These are phyloP conservation scores for Vickermania ingenoplastis DNA, from an alignment of 208 protist genomes.

Conservation along the genomic window DNA sequence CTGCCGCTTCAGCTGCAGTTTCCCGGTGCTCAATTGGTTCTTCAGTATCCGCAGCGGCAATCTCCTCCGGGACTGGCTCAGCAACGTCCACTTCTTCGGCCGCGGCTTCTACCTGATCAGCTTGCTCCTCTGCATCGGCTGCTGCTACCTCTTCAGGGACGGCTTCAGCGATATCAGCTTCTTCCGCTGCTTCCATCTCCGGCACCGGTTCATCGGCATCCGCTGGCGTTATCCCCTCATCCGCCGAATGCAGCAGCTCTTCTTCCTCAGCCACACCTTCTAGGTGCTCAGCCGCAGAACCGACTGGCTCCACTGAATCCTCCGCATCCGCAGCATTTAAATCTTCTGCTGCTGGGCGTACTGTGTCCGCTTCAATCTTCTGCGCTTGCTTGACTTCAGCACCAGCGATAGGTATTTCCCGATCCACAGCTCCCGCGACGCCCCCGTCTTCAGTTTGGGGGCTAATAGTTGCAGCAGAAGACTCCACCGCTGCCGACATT, in stretches of 20 bases:
- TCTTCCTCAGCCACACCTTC: too few species aligned
- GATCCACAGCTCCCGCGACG: too few species aligned
- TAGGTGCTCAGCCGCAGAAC: neutral
- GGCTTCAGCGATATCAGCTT: neutral
- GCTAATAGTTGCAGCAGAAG: too few species aligned
- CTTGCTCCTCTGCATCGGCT: slow-evolving; percentile 9
- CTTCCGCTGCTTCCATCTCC: slow-evolving; percentile 2
- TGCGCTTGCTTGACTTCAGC: too few species aligned
- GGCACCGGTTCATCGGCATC: slow-evolving; percentile 2
- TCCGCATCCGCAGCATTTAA: slow-evolving; percentile 5
- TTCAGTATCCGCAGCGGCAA: slow-evolving; percentile 6
- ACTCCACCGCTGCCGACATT: too few species aligned
- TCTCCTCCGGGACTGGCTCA: slow-evolving; percentile 7
- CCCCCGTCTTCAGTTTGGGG: too few species aligned
- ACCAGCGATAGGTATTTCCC: too few species aligned
- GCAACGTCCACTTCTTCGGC: slow-evolving; percentile 4
- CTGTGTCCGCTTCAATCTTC: too few species aligned
- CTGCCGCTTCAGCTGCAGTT: slow-evolving; percentile 8
- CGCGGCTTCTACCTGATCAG: slow-evolving; percentile 4
- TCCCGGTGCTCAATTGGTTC: slow-evolving; percentile 8
- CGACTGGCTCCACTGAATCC: slow-evolving; percentile 17
- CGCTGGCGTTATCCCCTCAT: slow-evolving; percentile 6
- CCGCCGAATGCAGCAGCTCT: neutral
- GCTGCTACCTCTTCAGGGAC: slow-evolving; percentile 10
- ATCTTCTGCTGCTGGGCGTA: too few species aligned